Base-by-base conservation (phyloP, 139 green algal species). In the Chlorella sp. region DNA sequence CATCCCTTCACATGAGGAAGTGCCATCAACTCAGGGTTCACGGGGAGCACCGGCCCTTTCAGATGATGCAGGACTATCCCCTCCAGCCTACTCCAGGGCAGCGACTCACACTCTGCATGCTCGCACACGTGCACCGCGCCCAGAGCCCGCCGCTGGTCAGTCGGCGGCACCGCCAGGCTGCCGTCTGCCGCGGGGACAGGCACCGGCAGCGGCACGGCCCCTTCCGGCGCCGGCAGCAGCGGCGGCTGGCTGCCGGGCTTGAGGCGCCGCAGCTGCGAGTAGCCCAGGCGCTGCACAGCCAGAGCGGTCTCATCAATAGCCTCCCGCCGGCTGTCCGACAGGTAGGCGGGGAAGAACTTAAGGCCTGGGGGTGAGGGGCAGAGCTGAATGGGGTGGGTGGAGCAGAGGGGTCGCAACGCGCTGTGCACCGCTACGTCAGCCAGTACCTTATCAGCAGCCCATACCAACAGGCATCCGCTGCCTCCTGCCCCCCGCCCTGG, bases 341-440 rank as follows among this genome's bases (percentile, higher is more conserved):
- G 34, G 25, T 92, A 91, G 2, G 74, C 85, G 11, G 92, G 93
- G 80, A 96, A 96, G 81, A 96, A 95, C 38, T 81, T 76, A 0
- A 94, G 85, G 69, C 94, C 93, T 92, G 92, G 32, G 30, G 25
- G n/a, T n/a, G n/a, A n/a, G n/a, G n/a, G n/a, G n/a, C n/a, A n/a
- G n/a, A n/a, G n/a, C n/a, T n/a, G n/a, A n/a, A n/a, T n/a, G n/a
- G n/a, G n/a, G n/a, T n/a, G n/a, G n/a, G n/a, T n/a, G n/a, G n/a
- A n/a, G n/a, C n/a, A n/a, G n/a, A n/a, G n/a, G n/a, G n/a, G n/a
- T n/a, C n/a, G n/a, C n/a, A n/a, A n/a, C n/a, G n/a, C n/a, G n/a
- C n/a, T n/a, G n/a, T n/a, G n/a, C n/a, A n/a, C n/a, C n/a, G n/a
- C n/a, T n/a, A n/a, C n/a, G n/a, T n/a, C n/a, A n/a, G n/a, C n/a